phyloP scores from a whole-genome alignment of 495 filamentous ascomycete species.

The Lasiosphaeria hispida region DNA sequence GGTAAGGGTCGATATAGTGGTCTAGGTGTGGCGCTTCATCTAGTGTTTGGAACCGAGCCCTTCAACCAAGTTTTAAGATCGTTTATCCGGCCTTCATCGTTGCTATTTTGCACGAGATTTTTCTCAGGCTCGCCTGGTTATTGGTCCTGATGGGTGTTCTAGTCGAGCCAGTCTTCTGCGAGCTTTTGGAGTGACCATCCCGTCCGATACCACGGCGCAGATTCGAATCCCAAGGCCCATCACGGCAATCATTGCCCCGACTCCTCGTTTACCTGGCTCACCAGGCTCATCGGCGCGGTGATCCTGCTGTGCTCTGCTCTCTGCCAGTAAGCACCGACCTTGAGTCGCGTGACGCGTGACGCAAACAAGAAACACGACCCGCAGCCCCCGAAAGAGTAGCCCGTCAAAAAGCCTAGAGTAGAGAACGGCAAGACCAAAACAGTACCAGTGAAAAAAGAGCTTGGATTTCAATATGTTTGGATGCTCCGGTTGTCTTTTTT shows the following conservation, averaged over 20 bases:
- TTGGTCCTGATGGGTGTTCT: no score
- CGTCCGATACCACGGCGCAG: background rate
- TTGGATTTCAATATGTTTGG: constrained; percentile 10
- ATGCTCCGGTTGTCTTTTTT: constrained; percentile 20
- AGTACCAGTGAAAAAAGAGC: background rate
- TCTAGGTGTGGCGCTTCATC: background rate
- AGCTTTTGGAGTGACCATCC: background rate
- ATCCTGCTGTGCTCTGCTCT: background rate
- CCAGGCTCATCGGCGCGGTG: background rate
- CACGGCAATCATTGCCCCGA: constrained; percentile 5
- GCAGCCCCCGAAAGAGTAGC: background rate
- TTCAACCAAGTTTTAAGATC: background rate
- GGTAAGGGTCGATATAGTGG: background rate
- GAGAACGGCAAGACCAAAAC: background rate
- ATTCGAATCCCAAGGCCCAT: background rate
- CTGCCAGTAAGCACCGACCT: background rate
- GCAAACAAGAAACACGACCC: background rate
- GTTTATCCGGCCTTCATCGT: background rate
- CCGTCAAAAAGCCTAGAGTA: background rate
- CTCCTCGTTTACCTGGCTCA: constrained; percentile 8
- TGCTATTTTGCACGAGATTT: background rate
- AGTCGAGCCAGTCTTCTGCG: no score
- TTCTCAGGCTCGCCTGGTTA: background rate
- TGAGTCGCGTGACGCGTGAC: constrained; percentile 1
- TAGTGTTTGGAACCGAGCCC: background rate